These are phyloP conservation scores for Anethum foeniculum DNA, from an alignment of 140 eudicot species.

Conservation along the genomic window DNA sequence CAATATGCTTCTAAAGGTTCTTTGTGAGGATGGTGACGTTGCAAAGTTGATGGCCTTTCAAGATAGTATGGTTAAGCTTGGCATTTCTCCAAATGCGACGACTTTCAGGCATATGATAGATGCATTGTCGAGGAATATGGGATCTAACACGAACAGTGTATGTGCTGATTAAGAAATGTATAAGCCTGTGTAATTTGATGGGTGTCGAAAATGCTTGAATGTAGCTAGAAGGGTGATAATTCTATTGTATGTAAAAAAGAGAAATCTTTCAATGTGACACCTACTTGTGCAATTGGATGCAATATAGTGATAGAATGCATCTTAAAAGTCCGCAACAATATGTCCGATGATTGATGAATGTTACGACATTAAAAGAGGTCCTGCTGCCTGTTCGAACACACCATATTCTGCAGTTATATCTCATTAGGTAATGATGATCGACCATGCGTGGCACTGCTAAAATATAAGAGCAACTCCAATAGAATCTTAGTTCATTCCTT, in stretches of 20 bases:
- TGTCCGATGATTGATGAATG: background rate
- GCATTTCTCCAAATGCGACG: slow-evolving; percentile 47
- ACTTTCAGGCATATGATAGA: slow-evolving; percentile 55
- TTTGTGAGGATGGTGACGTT: slow-evolving; percentile 47
- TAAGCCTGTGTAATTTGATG: background rate
- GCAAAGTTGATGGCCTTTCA: slow-evolving; percentile 46
- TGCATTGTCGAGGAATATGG: slow-evolving; percentile 31
- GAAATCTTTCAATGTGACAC: background rate
- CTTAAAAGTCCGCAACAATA: background rate
- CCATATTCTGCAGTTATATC: too few relatives aligned
- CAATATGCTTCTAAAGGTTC: slow-evolving; percentile 37
- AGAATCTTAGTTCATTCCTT: too few relatives aligned
- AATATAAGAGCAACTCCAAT: too few relatives aligned
- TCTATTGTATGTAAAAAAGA: too few relatives aligned
- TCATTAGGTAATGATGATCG: too few relatives aligned
- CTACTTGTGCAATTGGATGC: background rate
- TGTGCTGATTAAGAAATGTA: background rate
- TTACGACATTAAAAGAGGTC: background rate
- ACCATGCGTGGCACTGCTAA: too few relatives aligned
- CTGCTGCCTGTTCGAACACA: background rate
- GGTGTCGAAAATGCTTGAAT: background rate
- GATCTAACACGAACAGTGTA: background rate
- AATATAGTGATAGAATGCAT: background rate
- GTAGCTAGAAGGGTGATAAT: background rate
- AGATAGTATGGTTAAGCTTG: slow-evolving; percentile 53